phyloP scores from a whole-genome alignment of 2,329 filamentous ascomycete species.

The Penicillium sp. region DNA sequence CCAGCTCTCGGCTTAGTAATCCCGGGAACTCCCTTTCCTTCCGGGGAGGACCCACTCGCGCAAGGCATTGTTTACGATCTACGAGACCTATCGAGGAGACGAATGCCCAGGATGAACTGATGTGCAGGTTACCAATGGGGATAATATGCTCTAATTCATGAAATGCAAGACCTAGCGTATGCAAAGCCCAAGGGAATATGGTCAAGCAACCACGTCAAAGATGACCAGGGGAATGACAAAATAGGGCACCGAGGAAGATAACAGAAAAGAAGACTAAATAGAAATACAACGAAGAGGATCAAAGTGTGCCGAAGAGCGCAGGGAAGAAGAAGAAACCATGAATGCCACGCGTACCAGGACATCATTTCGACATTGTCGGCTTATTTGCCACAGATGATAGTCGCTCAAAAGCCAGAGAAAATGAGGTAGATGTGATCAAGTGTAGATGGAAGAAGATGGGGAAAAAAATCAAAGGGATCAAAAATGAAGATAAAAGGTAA shows the following conservation, averaged over 20 bases:
- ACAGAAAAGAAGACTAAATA: conserved; percentile 13
- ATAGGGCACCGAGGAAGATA: conserved; percentile 7
- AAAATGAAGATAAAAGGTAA: conserved; percentile 4
- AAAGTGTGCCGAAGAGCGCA: conserved; percentile 5
- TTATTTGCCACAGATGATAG: conserved; percentile 21
- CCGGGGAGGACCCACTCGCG: background rate
- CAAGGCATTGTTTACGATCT: too few species aligned
- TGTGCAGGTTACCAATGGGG: background rate
- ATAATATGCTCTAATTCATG: conserved; percentile 7
- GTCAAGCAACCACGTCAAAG: background rate
- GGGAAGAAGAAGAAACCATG: conserved; percentile 10
- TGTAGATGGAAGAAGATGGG: conserved; percentile 6
- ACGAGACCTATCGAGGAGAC: too few species aligned
- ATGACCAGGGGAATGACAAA: conserved; percentile 6
- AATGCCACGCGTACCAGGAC: conserved; percentile 19
- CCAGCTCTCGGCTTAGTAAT: conserved; percentile 16
- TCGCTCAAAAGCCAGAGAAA: conserved; percentile 23
- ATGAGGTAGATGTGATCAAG: conserved; percentile 2
- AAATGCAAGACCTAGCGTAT: conserved; percentile 7
- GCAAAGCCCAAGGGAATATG: background rate
- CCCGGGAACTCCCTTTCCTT: conserved; percentile 7
- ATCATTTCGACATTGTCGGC: conserved; percentile 26
- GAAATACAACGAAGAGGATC: conserved; percentile 19
- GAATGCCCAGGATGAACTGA: too few species aligned
- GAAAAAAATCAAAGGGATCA: conserved; percentile 4